Base-by-base conservation (phyloP, 2,329 filamentous ascomycete species). In the Cladosporium sp. region DNA sequence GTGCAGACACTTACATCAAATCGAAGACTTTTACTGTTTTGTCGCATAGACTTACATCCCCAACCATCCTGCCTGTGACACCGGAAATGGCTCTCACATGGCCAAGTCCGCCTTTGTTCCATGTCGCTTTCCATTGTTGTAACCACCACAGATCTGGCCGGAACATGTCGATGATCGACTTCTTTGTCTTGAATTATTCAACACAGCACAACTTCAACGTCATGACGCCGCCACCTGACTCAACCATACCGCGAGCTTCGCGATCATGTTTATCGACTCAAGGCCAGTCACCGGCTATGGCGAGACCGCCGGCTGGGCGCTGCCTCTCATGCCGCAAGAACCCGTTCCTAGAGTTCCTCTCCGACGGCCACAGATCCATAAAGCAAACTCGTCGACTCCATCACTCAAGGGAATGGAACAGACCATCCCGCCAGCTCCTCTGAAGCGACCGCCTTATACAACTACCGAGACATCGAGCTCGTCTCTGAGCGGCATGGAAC, bases 251-350 rank as follows among this genome's bases (percentile, higher is more conserved):
- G n/a, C 30, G 52, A 18, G 18, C 15, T 11, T 26, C 30, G 24
- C 41, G 57, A 58, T 41, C 60, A 74, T 74, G 73, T 73, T 70
- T 41, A 66, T 72, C 34, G 69, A 74, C 10, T 66, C 71, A 7
- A 71, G 69, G 55, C 71, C 72, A 36, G 60, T 70, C 32, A 73
- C 72, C 15, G 67, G 64, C 15, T 73, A 70, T 49, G 63, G 64
- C 28, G 62, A 66, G 26, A 70, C 69, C 12, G 38, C 66, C 55
- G 72, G 69, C 44, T 72, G 71, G 71, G 68, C 59, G 41, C 61
- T 71, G 55, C 64, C 64, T 26, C 28, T 51, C 2, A 52, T 58
- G 49, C 54, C 63, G 5, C 63, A 65, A 28, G 55, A 59, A 28
- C 55, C 55, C 1, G 41, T 18, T 11, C 34, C 34, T 4, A 64